Evolutionary conservation across 805 yeast species (phyloP).

Genomic region (Sugiyamaella boreocaroliniensis): DNA sequence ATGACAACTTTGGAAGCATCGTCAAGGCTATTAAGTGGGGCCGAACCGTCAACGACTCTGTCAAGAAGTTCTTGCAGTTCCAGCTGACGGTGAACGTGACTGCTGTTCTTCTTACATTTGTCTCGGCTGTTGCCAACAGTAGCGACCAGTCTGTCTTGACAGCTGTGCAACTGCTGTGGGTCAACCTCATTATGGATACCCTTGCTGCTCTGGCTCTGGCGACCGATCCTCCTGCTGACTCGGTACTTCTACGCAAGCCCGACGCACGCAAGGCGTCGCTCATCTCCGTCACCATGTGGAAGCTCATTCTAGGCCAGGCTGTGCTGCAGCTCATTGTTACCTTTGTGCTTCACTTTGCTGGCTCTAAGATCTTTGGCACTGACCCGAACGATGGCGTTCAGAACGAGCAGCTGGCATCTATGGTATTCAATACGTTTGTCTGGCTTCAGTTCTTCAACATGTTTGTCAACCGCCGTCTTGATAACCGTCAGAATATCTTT

Average conservation of each 20-base stretch:
- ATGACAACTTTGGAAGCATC: slow-evolving; percentile 89
- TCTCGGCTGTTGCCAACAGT: slow-evolving; percentile 80
- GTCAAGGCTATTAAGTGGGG: slow-evolving; percentile 99
- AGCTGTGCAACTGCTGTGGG: slow-evolving; percentile 97
- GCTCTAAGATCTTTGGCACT: slow-evolving; percentile 46
- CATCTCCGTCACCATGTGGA: slow-evolving; percentile 93
- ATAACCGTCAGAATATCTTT: slow-evolving; percentile 76
- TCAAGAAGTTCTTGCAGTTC: slow-evolving; percentile 91
- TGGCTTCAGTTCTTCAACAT: slow-evolving; percentile 96
- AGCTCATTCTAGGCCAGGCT: slow-evolving; percentile 91
- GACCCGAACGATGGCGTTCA: slow-evolving; percentile 36
- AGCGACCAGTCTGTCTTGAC: slow-evolving; percentile 83
- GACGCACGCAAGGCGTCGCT: slow-evolving; percentile 73
- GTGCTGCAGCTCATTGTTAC: slow-evolving; percentile 72
- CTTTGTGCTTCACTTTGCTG: slow-evolving; percentile 74
- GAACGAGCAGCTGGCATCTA: slow-evolving; percentile 58
- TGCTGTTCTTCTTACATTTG: slow-evolving; percentile 91
- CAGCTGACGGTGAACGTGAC: slow-evolving; percentile 95
- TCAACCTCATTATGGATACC: slow-evolving; percentile 96
- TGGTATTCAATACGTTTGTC: slow-evolving; percentile 93
- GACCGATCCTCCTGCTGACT: slow-evolving; percentile 89
- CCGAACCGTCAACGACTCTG: slow-evolving; percentile 89
- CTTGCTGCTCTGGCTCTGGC: slow-evolving; percentile 96
- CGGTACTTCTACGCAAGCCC: slow-evolving; percentile 72
- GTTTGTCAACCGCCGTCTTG: slow-evolving; percentile 83